phyloP scores from a whole-genome alignment of 2,329 filamentous ascomycete species.

The Fusarium succisae region DNA sequence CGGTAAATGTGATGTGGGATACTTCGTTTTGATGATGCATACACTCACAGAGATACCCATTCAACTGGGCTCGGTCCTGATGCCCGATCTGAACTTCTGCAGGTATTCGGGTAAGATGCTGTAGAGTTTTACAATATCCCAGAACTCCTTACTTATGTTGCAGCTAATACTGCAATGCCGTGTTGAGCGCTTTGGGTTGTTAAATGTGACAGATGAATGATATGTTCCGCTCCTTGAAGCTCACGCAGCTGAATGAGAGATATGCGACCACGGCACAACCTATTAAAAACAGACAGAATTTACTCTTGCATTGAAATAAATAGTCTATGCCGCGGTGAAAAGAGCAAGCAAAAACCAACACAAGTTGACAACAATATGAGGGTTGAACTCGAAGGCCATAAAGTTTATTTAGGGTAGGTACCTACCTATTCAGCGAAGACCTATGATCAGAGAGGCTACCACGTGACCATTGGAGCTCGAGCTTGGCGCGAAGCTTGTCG shows the following conservation, averaged over 20 bases:
- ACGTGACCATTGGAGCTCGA: conserved; percentile 29
- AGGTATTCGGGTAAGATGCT: neutral
- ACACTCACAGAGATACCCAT: neutral
- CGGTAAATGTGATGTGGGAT: neutral
- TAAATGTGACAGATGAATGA: rapidly evolving
- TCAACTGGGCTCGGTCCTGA: no score
- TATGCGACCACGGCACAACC: neutral
- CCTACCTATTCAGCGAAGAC: no score
- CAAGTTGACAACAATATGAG: neutral
- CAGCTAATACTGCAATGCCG: rapidly evolving
- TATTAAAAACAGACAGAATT: no score
- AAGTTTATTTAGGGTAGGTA: neutral
- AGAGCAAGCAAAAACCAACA: no score
- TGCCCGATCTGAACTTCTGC: neutral
- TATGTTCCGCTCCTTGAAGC: rapidly evolving
- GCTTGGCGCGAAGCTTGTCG: conserved; percentile 41
- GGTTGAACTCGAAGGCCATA: neutral
- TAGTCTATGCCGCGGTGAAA: neutral
- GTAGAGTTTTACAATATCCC: rapidly evolving
- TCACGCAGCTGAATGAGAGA: neutral
- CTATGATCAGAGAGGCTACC: neutral
- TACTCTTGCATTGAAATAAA: neutral
- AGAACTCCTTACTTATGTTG: neutral
- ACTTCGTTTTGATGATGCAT: neutral
- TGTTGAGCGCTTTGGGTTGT: no score